phyloP scores from a whole-genome alignment of 495 filamentous ascomycete genomes.

The Pseudomonodictys pantanalensis region DNA sequence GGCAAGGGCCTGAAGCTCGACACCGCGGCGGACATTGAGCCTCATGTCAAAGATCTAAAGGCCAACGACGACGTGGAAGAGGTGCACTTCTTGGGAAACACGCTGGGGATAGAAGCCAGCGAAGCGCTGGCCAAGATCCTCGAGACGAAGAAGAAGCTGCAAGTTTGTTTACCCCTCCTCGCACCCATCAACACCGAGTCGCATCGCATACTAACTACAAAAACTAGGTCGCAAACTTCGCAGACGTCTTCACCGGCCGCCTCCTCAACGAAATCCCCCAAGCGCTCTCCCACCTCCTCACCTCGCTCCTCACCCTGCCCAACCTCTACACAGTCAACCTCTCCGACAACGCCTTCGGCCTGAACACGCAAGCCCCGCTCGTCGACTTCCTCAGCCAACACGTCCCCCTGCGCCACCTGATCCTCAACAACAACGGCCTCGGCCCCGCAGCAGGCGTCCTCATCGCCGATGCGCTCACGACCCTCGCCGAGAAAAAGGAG shows the following conservation, averaged over 20 bases:
- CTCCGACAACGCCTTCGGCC: constrained; percentile 95
- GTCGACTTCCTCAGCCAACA: constrained; percentile 78
- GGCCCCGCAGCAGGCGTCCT: constrained; percentile 83
- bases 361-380: constrained; percentile 65
- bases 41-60: constrained; percentile 73
- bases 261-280: constrained; percentile 91
- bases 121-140: constrained; percentile 77
- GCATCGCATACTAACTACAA: not conserved
- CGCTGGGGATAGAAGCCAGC: constrained; percentile 82
- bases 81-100: constrained; percentile 82
- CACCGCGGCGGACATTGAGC: constrained; percentile 77
- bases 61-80: constrained; percentile 75
- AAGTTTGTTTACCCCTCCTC: constrained; percentile 47
- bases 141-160: constrained; percentile 72
- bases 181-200: not conserved
- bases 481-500: constrained; percentile 78
- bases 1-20: constrained; percentile 88
- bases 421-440: constrained; percentile 98
- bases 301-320: constrained; percentile 75
- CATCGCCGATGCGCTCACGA: constrained; percentile 72
- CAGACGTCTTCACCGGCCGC: constrained; percentile 95
- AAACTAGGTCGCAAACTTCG: constrained; percentile 72
- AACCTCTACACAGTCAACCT: constrained; percentile 89
- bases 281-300: constrained; percentile 79
- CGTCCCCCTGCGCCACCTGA: constrained; percentile 82